A percentile compares a stretch with the other conserved stretches of the same genome.
phyloP scores from a whole-genome alignment of 1,139 yeast genomes.

The Pichia sp. region DNA sequence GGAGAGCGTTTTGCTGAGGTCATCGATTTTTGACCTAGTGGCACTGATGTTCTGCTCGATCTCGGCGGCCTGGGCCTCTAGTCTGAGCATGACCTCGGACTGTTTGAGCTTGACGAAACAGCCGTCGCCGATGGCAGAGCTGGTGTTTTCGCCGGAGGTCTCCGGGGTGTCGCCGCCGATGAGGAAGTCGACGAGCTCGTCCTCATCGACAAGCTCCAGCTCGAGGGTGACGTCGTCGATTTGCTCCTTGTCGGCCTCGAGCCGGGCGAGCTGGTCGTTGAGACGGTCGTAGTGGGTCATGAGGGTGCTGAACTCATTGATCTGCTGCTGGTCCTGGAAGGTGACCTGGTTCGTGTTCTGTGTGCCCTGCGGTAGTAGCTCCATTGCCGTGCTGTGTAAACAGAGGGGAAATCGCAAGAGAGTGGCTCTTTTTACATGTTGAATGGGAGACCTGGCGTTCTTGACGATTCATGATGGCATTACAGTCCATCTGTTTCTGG shows the following conservation, averaged over 20 bases:
- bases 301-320: conserved; percentile 81
- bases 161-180: conserved; percentile 47
- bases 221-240: conserved; percentile 83
- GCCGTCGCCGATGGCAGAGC: conserved; percentile 13
- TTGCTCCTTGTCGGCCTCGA: conserved; percentile 74
- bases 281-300: conserved; percentile 64
- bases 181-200: conserved; percentile 57
- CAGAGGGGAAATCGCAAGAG: neutral
- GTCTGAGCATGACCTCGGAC: conserved; percentile 55
- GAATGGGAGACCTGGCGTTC: neutral
- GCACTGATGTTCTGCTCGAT: conserved; percentile 48
- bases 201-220: conserved; percentile 80
- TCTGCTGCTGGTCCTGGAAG: conserved; percentile 85
- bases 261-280: conserved; percentile 45
- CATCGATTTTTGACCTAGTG: conserved; percentile 46
- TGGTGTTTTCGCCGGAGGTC: conserved; percentile 29
- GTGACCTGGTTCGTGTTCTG: conserved; percentile 70
- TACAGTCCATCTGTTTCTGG: neutral
- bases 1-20: conserved; percentile 48
- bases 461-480: neutral
- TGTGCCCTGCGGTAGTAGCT: conserved; percentile 57
- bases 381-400: conserved; percentile 19
- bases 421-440: neutral
- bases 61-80: conserved; percentile 56
- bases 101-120: conserved; percentile 65